Base-by-base conservation (phyloP, 257 asterid genomes). In the Fraxinus excelsior region DNA sequence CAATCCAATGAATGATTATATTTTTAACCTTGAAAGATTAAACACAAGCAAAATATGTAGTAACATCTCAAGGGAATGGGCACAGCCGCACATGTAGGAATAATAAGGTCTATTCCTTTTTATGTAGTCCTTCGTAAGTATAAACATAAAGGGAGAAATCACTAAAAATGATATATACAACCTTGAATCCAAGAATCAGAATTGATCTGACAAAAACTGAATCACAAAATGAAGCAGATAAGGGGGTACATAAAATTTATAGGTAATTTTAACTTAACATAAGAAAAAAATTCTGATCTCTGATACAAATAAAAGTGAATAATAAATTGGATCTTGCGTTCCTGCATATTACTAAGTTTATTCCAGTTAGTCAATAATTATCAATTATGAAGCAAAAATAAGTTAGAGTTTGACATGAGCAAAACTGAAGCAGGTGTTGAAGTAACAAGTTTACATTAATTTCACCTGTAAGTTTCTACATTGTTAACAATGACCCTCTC, bases 351-450 rank as follows among this genome's bases (percentile, higher is more conserved):
- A 68, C 67, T 31, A 13, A 67, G 62, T 49, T 46, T 26, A 71
- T 62, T n/a, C 25, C 26, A 25, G 75, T 72, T 72, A 42, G 38
- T 58, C 42, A 72, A 60, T 70, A 62, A 46, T 34, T 40, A 35
- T 53, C 60, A 75, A 49, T 49, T 49, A 49, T 49, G 16, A 49
- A 49, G 58, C 65, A 81, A 26, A 40, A 84, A 74, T 29, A 51
- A 79, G 78, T 69, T 64, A 18, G 44, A 65, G 31, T 44, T 32
- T 23, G 11, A 26, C 53, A 42, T 25, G 31, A 44, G 56, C 5
- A 70, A 37, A 49, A 49, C 21, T 68, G 49, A 72, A 77, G 72
- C 62, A 71, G 46, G 34, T 26, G 19, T 34, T 3, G 4, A 26
- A 26, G 29, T 9, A 58, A 35, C 32, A 64, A 7, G 28, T 40